A percentile compares a stretch with the other conserved stretches of the same genome.
Evolutionary conservation across 441 rosid genomes (phyloP).

Genomic region (Erysimum cheiri): DNA sequence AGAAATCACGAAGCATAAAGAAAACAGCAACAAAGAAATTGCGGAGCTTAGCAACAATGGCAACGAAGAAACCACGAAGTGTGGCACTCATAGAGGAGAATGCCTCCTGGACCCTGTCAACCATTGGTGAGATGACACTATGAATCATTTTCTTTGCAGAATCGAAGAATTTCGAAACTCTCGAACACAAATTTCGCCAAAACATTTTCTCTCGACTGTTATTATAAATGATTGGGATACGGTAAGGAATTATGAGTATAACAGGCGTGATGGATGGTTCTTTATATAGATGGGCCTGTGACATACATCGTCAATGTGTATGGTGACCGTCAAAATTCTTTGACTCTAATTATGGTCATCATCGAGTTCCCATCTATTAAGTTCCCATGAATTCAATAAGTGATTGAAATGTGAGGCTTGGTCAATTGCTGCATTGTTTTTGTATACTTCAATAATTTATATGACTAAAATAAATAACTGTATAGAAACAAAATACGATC

Average conservation of each 20-base stretch:
- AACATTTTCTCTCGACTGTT: constrained; percentile 2
- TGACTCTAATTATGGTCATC: constrained; percentile 1
- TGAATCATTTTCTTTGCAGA: not conserved
- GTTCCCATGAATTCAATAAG: not conserved
- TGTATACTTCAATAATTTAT: not conserved
- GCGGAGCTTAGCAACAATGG: not conserved
- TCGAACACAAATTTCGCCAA: constrained; percentile 17
- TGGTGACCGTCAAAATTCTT: constrained; percentile 25
- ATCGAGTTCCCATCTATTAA: not conserved
- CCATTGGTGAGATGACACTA: not conserved
- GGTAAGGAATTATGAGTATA: not conserved
- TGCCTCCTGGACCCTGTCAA: not conserved
- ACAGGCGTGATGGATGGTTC: not conserved
- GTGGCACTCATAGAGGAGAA: not conserved
- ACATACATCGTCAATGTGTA: constrained; percentile 18
- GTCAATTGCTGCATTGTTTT: not conserved
- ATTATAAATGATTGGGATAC: not conserved
- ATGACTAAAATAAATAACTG: not conserved
- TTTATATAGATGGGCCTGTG: not conserved
- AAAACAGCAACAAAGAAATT: not conserved
- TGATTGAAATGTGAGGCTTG: not conserved
- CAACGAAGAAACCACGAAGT: not conserved
- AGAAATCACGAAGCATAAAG: not conserved
- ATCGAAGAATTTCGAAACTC: constrained; percentile 27
- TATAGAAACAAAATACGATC: not conserved